phyloP scores from a whole-genome alignment of 1,284 basidiomycete genomes.

The Austropuccinia psidii region DNA sequence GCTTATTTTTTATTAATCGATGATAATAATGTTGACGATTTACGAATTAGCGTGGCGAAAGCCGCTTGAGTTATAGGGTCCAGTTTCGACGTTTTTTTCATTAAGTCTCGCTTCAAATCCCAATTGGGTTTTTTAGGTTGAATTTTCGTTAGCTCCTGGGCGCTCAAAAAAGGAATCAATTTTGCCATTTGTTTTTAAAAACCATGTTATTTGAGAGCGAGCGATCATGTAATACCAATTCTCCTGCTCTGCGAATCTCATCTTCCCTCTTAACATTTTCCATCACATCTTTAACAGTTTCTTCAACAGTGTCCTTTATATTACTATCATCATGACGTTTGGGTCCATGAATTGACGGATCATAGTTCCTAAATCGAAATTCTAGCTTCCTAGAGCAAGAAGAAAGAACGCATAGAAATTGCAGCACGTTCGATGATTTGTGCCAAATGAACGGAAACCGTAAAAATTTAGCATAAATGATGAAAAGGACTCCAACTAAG shows the following conservation, averaged over 20 bases:
- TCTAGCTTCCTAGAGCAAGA: slow-evolving; percentile 29
- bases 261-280: slow-evolving; percentile 17
- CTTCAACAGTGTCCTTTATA: slow-evolving; percentile 25
- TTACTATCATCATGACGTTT: background rate
- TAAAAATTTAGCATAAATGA: no score
- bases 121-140: slow-evolving; percentile 37
- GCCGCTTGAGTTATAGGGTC: slow-evolving; percentile 27
- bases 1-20: no score
- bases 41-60: slow-evolving; percentile 26
- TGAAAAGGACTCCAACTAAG: no score
- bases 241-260: slow-evolving; percentile 13
- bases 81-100: slow-evolving; percentile 26
- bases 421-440: no score
- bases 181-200: background rate
- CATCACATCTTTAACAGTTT: slow-evolving; percentile 30
- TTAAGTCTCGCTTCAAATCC: slow-evolving; percentile 35
- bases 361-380: slow-evolving; percentile 33
- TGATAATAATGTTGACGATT: no score
- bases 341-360: slow-evolving; percentile 21
- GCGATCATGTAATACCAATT: slow-evolving; percentile 16
- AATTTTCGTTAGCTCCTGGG: slow-evolving; percentile 29
- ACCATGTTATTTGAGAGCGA: background rate
- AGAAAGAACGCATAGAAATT: no score
- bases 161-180: background rate
- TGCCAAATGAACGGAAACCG: no score